These are phyloP conservation scores for Trichoderma gamsii DNA, from an alignment of 495 filamentous ascomycete genomes.

Conservation along the genomic window DNA sequence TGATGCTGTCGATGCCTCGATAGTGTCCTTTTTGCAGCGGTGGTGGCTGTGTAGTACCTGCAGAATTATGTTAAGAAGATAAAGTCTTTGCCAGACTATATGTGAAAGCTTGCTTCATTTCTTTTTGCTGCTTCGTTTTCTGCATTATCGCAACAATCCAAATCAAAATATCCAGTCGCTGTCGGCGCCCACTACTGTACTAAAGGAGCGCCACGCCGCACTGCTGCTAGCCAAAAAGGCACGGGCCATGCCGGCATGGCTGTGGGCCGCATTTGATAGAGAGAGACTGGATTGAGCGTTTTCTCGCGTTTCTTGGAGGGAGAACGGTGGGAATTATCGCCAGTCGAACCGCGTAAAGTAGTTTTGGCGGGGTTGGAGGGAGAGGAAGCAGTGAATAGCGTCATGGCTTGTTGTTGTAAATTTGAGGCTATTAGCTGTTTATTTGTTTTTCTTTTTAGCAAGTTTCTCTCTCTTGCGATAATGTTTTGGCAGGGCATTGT, in stretches of 20 bases:
- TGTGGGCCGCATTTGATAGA: not conserved
- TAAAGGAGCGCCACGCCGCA: not conserved
- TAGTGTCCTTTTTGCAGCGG: not conserved
- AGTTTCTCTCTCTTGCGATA: too few species aligned
- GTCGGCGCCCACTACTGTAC: too few species aligned
- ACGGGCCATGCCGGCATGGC: conserved; percentile 2
- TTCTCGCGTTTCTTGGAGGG: not conserved
- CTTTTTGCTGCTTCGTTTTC: not conserved
- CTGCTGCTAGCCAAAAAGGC: not conserved
- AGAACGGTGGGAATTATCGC: not conserved
- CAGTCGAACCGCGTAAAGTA: not conserved
- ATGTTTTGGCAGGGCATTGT: not conserved
- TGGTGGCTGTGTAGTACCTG: too few species aligned
- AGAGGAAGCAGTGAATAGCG: not conserved
- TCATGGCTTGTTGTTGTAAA: not conserved
- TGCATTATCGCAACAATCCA: not conserved
- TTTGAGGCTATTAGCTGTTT: too few species aligned
- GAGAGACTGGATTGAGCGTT: too few species aligned
- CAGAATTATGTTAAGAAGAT: too few species aligned
- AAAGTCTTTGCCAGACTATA: too few species aligned
- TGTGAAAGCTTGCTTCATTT: too few species aligned
- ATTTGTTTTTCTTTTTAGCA: too few species aligned
- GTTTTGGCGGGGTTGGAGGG: conserved; percentile 2
- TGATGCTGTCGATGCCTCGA: not conserved
- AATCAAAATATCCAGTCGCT: not conserved